phyloP scores from a whole-genome alignment of 2,329 filamentous ascomycete species.

The Harringtonia lauricola region DNA sequence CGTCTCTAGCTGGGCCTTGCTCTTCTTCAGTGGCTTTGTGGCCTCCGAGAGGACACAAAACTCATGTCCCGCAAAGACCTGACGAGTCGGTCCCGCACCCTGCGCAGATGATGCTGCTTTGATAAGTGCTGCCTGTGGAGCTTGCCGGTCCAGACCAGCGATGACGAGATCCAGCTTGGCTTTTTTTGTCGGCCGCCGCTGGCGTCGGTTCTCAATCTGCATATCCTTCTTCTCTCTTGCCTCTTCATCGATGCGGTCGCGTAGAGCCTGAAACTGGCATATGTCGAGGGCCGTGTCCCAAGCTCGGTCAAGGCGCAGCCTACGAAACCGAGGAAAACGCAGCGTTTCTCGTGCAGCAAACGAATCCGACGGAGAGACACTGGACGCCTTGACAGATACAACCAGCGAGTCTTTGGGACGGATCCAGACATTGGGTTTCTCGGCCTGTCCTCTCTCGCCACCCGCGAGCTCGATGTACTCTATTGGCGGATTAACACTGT shows the following conservation, averaged over 20 bases:
- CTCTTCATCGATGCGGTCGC: conserved; percentile 57
- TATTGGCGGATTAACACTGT: conserved; percentile 62
- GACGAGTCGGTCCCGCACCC: conserved; percentile 18
- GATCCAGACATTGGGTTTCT: conserved; percentile 89
- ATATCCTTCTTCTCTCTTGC: conserved; percentile 62
- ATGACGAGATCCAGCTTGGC: conserved; percentile 62
- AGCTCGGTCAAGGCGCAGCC: conserved; percentile 66
- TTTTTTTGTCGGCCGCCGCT: conserved; percentile 42
- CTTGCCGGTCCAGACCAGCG: conserved; percentile 50
- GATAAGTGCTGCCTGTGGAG: conserved; percentile 10
- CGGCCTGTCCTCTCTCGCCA: conserved; percentile 56
- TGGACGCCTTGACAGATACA: conserved; percentile 78
- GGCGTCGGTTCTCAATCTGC: conserved; percentile 58
- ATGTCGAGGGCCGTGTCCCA: conserved; percentile 75
- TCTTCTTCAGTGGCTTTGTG: conserved; percentile 55
- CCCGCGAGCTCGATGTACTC: conserved; percentile 75
- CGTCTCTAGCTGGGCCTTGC: conserved; percentile 68
- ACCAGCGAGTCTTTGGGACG: conserved; percentile 80
- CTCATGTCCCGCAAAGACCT: conserved; percentile 62
- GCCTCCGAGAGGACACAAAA: conserved; percentile 82
- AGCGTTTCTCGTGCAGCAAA: conserved; percentile 71
- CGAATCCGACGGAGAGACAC: conserved; percentile 60
- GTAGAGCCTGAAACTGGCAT: conserved; percentile 65
- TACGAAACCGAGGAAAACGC: conserved; percentile 83
- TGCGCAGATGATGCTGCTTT: conserved; percentile 25